phyloP scores from a whole-genome alignment of 257 asterid species.

The Solanum chiquidenum region DNA sequence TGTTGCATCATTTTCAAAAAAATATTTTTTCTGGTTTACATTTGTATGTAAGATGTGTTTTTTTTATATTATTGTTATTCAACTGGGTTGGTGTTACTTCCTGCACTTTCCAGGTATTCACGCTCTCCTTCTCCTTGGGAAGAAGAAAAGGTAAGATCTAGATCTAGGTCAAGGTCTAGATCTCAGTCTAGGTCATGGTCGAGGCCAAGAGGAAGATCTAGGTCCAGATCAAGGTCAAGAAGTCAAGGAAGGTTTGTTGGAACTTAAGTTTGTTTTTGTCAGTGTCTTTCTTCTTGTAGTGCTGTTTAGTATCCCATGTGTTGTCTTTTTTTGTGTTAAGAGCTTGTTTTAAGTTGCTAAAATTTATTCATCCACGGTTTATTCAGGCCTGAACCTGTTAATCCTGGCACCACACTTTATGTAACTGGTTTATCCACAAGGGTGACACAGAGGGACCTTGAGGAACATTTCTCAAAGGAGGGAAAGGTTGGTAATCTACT shows the following conservation, averaged over 20 bases:
- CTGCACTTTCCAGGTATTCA: conserved; percentile 3
- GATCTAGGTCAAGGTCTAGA: conserved; percentile 21
- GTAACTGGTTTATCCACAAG: conserved; percentile 38
- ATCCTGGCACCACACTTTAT: conserved; percentile 36
- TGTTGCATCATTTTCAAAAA: background rate
- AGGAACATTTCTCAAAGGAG: conserved; percentile 22
- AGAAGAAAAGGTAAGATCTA: conserved; percentile 8
- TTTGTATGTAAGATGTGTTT: background rate
- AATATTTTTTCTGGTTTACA: background rate
- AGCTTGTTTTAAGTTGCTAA: background rate
- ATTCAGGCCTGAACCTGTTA: conserved; percentile 1
- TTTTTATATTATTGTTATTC: background rate
- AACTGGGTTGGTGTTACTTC: background rate
- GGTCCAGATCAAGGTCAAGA: conserved; percentile 5
- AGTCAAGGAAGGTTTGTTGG: conserved; percentile 2
- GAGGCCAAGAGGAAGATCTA: background rate
- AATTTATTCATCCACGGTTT: background rate
- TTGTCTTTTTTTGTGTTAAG: background rate
- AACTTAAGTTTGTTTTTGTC: background rate
- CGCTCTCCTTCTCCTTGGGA: conserved; percentile 8
- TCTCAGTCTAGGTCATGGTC: conserved; percentile 5
- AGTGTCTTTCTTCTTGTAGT: background rate
- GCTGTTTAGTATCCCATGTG: background rate
- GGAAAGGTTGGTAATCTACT: conserved; percentile 21
- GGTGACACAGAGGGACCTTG: conserved; percentile 23